These are phyloP conservation scores for Mychonastes homosphaera DNA, from an alignment of 139 green algal genomes.

Conservation along the genomic window DNA sequence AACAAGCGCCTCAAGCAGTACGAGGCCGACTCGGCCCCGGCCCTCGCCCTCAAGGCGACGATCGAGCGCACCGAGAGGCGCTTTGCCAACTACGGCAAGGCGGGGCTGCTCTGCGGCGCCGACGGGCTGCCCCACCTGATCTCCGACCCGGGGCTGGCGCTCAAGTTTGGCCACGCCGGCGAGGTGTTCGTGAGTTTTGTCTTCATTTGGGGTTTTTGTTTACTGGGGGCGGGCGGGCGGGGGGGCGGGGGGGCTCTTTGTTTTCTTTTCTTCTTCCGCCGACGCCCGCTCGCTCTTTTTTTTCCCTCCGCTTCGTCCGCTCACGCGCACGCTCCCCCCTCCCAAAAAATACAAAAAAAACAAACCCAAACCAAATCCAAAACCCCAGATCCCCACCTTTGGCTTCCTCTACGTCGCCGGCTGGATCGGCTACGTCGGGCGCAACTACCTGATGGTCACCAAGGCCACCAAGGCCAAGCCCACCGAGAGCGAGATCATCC, in stretches of 20 bases:
- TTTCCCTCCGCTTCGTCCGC: not conserved
- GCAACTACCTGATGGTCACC: slow-evolving; percentile 71
- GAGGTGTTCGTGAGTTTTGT: slow-evolving; percentile 78
- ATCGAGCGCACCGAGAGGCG: slow-evolving; percentile 87
- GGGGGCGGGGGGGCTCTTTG: no score
- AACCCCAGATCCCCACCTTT: slow-evolving; percentile 81
- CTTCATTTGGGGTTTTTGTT: not conserved
- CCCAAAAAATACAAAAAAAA: no score
- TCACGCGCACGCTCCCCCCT: no score
- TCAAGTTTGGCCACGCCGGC: slow-evolving; percentile 84
- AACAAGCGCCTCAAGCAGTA: slow-evolving; percentile 87
- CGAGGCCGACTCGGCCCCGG: slow-evolving; percentile 72
- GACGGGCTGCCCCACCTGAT: slow-evolving; percentile 98
- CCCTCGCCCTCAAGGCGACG: slow-evolving; percentile 84
- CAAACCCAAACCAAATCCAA: no score
- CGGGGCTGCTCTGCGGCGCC: slow-evolving; percentile 89
- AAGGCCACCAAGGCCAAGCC: slow-evolving; percentile 33
- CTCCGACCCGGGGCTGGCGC: slow-evolving; percentile 86
- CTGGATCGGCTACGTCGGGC: slow-evolving; percentile 91
- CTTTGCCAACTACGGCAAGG: slow-evolving; percentile 86
- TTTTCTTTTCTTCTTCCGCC: not conserved
- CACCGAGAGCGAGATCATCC: slow-evolving; percentile 96
- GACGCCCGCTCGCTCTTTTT: not conserved
- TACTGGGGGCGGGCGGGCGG: not conserved
- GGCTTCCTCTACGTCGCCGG: slow-evolving; percentile 97